Percentiles rank a stretch among this genome's conserved stretches.
Evolutionary conservation across 164 flowering plant species (phyloP).

Genomic region (Pachysandra terminalis): DNA sequence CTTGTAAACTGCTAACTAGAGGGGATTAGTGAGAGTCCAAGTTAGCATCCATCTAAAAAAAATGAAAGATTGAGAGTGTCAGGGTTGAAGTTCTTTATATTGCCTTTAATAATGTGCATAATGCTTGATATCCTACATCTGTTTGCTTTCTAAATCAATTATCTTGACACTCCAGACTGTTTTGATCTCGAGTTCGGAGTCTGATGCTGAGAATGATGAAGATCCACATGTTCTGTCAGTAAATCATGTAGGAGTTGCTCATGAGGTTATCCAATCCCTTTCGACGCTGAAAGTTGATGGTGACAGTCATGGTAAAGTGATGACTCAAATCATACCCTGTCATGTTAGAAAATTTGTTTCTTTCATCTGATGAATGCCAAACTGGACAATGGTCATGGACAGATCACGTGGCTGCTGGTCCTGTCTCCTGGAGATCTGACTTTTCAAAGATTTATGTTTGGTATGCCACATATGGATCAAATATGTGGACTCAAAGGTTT

Average conservation of each 20-base stretch:
- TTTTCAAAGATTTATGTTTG: conserved; percentile 65
- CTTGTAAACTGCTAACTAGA: not conserved
- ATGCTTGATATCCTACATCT: not conserved
- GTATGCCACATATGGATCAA: conserved; percentile 93
- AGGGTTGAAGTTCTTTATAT: not conserved
- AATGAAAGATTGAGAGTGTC: not conserved
- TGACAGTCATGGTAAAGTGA: conserved; percentile 35
- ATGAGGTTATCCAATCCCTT: conserved; percentile 46
- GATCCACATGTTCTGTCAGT: conserved; percentile 11
- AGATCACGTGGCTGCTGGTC: conserved; percentile 32
- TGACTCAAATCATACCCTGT: conserved; percentile 6
- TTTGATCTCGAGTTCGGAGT: conserved; percentile 55
- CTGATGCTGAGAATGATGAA: conserved; percentile 52
- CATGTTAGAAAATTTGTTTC: not conserved
- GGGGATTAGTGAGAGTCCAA: not conserved
- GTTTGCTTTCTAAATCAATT: not conserved
- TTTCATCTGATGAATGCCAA: conserved; percentile 8
- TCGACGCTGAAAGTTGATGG: conserved; percentile 44
- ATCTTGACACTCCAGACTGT: conserved; percentile 13
- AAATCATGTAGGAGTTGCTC: conserved; percentile 24
- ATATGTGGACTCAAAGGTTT: conserved; percentile 79
- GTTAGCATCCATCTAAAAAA: not conserved
- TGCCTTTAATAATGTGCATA: too few relatives aligned
- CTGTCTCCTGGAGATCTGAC: conserved; percentile 61
- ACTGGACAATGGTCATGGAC: conserved; percentile 11